Conservation (phyloP, 2,329 filamentous ascomycete species). For the Exserohilum rostratum region DNA sequence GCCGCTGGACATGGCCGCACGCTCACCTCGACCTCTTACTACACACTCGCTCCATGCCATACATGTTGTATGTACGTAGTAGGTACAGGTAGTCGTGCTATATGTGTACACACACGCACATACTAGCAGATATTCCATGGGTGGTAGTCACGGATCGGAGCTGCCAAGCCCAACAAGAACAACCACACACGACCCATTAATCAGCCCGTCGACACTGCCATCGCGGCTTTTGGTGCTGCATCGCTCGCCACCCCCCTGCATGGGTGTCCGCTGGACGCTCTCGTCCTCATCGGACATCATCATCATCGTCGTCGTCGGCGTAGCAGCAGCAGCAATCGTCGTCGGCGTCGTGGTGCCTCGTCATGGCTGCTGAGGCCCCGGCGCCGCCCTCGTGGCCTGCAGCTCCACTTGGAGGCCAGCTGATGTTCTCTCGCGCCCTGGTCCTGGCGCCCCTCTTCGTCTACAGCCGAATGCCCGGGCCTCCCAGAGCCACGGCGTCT, state of each 20-base stretch:
- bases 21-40: too few species aligned
- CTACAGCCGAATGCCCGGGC: conserved; percentile 18
- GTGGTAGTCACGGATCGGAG: too few species aligned
- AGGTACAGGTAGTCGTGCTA: too few species aligned
- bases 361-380: conserved; percentile 29
- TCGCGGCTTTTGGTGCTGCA: neutral
- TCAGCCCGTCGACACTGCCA: too few species aligned
- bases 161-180: too few species aligned
- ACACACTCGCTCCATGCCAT: neutral
- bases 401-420: conserved; percentile 25
- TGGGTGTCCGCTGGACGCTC: neutral
- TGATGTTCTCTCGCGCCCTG: conserved; percentile 29
- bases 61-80: too few species aligned
- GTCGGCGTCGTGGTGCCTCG: conserved; percentile 23
- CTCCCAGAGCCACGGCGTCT: conserved; percentile 13
- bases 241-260: neutral
- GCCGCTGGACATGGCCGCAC: neutral
- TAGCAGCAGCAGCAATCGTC: neutral
- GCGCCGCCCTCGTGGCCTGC: conserved; percentile 21
- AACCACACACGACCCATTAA: too few species aligned
- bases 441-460: conserved; percentile 20
- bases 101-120: too few species aligned
- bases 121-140: too few species aligned
- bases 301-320: too few species aligned
- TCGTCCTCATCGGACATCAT: too few species aligned